phyloP scores from a whole-genome alignment of 2,329 filamentous ascomycete genomes.

The Clarireedia homoeocarpa region DNA sequence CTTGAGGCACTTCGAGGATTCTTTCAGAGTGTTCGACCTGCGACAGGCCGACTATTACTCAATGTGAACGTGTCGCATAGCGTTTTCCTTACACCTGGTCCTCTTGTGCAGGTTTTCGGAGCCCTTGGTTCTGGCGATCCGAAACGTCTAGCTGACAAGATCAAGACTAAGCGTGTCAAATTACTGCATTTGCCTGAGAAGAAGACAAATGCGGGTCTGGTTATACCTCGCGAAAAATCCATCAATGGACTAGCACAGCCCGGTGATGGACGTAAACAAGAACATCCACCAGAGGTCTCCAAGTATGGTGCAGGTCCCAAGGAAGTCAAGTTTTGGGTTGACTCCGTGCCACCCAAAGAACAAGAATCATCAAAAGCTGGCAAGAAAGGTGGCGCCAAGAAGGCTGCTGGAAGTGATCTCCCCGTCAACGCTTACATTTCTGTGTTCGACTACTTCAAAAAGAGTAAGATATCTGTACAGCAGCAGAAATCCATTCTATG shows the following conservation, averaged over 20 bases:
- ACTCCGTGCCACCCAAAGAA: constrained; percentile 23
- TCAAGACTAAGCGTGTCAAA: constrained; percentile 35
- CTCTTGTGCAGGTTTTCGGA: constrained; percentile 32
- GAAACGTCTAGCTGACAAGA: constrained; percentile 15
- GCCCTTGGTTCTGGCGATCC: constrained; percentile 24
- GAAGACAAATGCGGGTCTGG: constrained; percentile 28
- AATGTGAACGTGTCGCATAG: constrained; percentile 56
- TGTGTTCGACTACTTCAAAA: constrained; percentile 50
- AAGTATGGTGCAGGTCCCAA: constrained; percentile 39
- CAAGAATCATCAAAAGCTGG: background rate
- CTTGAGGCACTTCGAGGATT: constrained; percentile 53
- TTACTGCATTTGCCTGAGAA: constrained; percentile 32
- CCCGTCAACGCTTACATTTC: constrained; percentile 37
- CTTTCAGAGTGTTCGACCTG: constrained; percentile 52
- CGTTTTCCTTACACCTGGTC: constrained; percentile 46
- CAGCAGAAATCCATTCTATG: background rate
- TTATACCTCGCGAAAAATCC: constrained; percentile 35
- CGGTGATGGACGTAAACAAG: constrained; percentile 30
- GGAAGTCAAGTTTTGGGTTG: constrained; percentile 47
- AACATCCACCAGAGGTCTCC: constrained; percentile 31
- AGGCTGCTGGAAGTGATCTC: constrained; percentile 25
- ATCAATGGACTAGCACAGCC: constrained; percentile 38
- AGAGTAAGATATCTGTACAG: constrained; percentile 25
- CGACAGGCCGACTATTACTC: constrained; percentile 48
- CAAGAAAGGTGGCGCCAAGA: constrained; percentile 22